Conservation (phyloP, 2,329 filamentous ascomycete genomes). For the Colletotrichum eremochloae region DNA sequence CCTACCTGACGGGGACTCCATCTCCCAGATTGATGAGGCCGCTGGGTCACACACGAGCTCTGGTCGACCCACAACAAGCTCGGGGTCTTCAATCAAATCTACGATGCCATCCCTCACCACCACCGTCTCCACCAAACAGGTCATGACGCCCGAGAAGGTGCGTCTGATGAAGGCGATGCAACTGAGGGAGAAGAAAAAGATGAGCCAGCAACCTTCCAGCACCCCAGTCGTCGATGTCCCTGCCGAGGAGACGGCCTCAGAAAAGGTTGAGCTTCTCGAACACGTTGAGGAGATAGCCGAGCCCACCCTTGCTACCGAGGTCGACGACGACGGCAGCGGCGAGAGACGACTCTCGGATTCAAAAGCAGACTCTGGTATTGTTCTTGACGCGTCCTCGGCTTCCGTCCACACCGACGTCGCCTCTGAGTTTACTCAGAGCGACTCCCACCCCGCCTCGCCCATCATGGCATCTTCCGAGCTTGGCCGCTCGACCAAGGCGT, state of each 20-base stretch:
- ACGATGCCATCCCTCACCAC: conserved; percentile 48
- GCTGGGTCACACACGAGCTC: conserved; percentile 53
- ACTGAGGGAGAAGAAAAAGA: conserved; percentile 82
- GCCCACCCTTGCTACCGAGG: conserved; percentile 45
- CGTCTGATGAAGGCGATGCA: conserved; percentile 95
- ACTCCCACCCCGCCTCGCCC: conserved; percentile 71
- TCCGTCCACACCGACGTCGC: conserved; percentile 60
- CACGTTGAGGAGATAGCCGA: conserved; percentile 45
- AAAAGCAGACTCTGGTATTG: conserved; percentile 69
- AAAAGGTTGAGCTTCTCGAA: conserved; percentile 40
- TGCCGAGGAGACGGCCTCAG: conserved; percentile 41
- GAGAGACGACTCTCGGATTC: conserved; percentile 55
- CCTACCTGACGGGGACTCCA: conserved; percentile 52
- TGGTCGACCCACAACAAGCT: conserved; percentile 59
- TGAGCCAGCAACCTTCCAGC: conserved; percentile 49
- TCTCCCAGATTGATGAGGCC: conserved; percentile 46
- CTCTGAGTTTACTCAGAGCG: conserved; percentile 63
- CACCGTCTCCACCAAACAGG: conserved; percentile 58
- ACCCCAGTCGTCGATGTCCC: conserved; percentile 47
- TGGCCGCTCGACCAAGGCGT: conserved; percentile 72
- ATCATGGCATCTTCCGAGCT: conserved; percentile 66
- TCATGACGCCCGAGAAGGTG: conserved; percentile 89
- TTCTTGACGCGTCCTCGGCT: conserved; percentile 60
- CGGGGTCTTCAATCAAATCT: conserved; percentile 59
- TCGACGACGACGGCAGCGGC: conserved; percentile 44